Conservation (phyloP, 768 basidiomycete species). For the Solioccasus polychromus region DNA sequence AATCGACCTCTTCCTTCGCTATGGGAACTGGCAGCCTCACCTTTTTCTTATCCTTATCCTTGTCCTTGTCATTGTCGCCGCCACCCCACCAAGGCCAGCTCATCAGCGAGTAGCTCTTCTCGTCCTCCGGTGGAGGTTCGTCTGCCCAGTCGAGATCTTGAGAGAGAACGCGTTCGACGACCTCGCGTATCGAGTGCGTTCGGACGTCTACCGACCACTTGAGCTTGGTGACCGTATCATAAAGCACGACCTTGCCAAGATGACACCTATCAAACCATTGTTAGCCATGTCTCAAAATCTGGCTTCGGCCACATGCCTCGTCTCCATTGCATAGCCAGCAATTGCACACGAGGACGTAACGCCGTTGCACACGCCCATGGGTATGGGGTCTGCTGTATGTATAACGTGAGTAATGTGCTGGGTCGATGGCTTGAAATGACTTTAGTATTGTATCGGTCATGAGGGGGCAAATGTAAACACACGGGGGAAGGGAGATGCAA, state of each 20-base stretch:
- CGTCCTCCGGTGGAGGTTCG: conserved; percentile 13
- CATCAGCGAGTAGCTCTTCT: not conserved
- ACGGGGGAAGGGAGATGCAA: conserved; percentile 89
- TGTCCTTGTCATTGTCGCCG: conserved; percentile 32
- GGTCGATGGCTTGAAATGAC: conserved; percentile 51
- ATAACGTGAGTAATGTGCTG: conserved; percentile 85
- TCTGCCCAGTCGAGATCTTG: conserved; percentile 51
- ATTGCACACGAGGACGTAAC: conserved; percentile 74
- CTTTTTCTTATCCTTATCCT: conserved; percentile 23
- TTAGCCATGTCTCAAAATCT: not conserved
- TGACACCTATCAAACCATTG: conserved; percentile 59
- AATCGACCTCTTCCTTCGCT: conserved; percentile 55
- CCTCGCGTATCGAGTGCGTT: conserved; percentile 65
- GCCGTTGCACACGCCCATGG: conserved; percentile 82
- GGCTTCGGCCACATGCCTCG: conserved; percentile 36
- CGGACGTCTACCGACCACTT: conserved; percentile 77
- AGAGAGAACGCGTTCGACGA: conserved; percentile 66
- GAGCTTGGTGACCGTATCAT: conserved; percentile 81
- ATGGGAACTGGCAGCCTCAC: conserved; percentile 42
- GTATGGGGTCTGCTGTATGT: conserved; percentile 92
- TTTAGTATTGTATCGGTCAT: not conserved
- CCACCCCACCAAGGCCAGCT: conserved; percentile 30
- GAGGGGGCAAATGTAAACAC: conserved; percentile 19
- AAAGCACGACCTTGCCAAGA: conserved; percentile 74
- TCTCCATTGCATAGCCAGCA: conserved; percentile 85